Evolutionary conservation across 2,329 filamentous ascomycete species (phyloP).

Genomic region (Xylariaceae sp.): DNA sequence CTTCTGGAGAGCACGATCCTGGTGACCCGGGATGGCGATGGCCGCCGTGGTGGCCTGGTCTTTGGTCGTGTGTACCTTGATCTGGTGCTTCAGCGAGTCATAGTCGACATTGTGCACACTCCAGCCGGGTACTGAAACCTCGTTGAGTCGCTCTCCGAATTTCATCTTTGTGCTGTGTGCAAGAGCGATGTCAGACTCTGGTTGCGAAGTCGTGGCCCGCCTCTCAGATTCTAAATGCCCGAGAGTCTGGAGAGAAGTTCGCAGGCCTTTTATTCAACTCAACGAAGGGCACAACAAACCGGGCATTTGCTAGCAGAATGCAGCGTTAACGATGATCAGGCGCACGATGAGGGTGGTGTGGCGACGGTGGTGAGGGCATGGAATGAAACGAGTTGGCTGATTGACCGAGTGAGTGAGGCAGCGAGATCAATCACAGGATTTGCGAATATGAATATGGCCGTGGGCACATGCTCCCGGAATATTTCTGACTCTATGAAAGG

Average conservation of each 20-base stretch:
- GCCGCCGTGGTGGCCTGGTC: constrained; percentile 56
- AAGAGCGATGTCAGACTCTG: constrained; percentile 9
- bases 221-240: background rate
- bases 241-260: background rate
- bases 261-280: background rate
- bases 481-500: background rate
- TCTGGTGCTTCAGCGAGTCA: constrained; percentile 77
- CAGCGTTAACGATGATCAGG: background rate
- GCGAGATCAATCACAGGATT: background rate
- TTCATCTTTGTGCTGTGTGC: constrained; percentile 50
- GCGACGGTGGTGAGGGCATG: constrained; percentile 3
- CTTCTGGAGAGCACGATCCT: constrained; percentile 50
- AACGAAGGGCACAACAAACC: background rate
- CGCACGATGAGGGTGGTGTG: background rate
- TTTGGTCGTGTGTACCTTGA: constrained; percentile 72
- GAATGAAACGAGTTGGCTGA: background rate
- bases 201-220: background rate
- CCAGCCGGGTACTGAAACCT: constrained; percentile 77
- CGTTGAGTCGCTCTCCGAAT: constrained; percentile 68
- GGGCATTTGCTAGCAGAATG: background rate
- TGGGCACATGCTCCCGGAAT: background rate
- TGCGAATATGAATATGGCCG: background rate
- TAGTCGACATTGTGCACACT: constrained; percentile 83
- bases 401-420: background rate
- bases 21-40: constrained; percentile 67